Evolutionary conservation across 1,139 yeast species (phyloP).

Genomic region (Geotrichum reessii): DNA sequence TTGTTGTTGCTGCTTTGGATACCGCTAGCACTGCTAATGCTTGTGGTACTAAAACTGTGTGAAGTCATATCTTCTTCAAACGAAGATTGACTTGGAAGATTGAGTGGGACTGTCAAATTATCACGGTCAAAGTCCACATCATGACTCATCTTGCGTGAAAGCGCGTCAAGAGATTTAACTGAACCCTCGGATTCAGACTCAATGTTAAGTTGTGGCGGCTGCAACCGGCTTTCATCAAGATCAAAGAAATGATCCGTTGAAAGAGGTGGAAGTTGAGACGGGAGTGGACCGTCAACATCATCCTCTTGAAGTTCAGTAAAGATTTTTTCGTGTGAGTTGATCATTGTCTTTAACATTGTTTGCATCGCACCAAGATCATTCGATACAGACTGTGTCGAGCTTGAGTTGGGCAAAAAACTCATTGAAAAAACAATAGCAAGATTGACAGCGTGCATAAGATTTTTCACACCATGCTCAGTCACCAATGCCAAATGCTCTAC

Average conservation of each 20-base stretch:
- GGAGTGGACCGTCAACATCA: constrained; percentile 18
- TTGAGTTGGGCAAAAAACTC: constrained; percentile 44
- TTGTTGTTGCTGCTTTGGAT: not conserved
- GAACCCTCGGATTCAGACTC: constrained; percentile 14
- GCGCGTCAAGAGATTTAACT: constrained; percentile 6
- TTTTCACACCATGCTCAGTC: constrained; percentile 52
- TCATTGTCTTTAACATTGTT: constrained; percentile 36
- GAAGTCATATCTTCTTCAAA: constrained; percentile 4
- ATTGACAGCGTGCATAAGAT: constrained; percentile 75
- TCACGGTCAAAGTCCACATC: constrained; percentile 6
- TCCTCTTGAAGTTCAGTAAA: constrained; percentile 23
- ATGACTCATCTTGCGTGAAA: not conserved
- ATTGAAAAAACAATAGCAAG: constrained; percentile 70
- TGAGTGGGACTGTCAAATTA: constrained; percentile 10
- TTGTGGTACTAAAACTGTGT: constrained; percentile 5
- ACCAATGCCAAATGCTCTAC: constrained; percentile 61
- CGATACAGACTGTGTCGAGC: constrained; percentile 25
- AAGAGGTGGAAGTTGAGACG: constrained; percentile 11
- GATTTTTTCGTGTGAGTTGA: constrained; percentile 29
- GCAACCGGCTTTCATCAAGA: constrained; percentile 3
- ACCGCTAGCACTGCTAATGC: not conserved
- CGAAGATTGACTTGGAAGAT: constrained; percentile 4
- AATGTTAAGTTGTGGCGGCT: constrained; percentile 4
- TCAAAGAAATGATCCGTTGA: not conserved
- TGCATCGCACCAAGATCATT: constrained; percentile 38